These are phyloP conservation scores for Kodamaea laetipori DNA, from an alignment of 805 yeast species.

Conservation along the genomic window DNA sequence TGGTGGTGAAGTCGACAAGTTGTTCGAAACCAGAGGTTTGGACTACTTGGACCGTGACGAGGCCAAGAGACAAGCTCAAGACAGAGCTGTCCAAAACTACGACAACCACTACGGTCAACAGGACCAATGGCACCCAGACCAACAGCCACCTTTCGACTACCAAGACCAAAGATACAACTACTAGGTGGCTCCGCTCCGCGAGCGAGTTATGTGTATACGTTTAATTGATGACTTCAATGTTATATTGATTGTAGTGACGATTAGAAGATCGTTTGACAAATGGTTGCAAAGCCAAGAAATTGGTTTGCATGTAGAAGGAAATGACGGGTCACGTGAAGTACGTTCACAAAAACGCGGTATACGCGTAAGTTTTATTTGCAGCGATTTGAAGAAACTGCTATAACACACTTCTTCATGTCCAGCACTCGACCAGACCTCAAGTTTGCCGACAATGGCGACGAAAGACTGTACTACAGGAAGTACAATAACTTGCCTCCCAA, in stretches of 20 bases:
- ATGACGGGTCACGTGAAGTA: not conserved
- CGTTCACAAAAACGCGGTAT: not conserved
- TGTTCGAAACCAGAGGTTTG: constrained; percentile 36
- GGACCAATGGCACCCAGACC: constrained; percentile 31
- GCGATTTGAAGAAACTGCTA: not conserved
- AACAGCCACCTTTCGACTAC: constrained; percentile 30
- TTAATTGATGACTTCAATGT: not conserved
- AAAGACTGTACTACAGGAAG: constrained; percentile 45
- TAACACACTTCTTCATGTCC: constrained; percentile 29
- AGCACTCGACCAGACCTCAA: constrained; percentile 45
- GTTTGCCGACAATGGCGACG: constrained; percentile 43
- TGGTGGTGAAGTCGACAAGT: constrained; percentile 36
- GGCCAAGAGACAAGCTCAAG: constrained; percentile 28
- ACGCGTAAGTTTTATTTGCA: not conserved
- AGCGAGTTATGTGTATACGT: not conserved
- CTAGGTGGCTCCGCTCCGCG: constrained; percentile 4
- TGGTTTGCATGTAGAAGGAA: not conserved
- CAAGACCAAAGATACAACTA: constrained; percentile 25
- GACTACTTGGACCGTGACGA: constrained; percentile 32
- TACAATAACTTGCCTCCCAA: constrained; percentile 52
- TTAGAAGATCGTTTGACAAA: no score
- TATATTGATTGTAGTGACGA: not conserved
- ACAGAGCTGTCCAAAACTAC: constrained; percentile 24
- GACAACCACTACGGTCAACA: constrained; percentile 31
- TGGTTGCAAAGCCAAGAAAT: constrained; percentile 11